A percentile compares a stretch with the other conserved stretches of the same genome.
Conservation (phyloP, 164 flowering plant species). For the Brasenia schreberi region DNA sequence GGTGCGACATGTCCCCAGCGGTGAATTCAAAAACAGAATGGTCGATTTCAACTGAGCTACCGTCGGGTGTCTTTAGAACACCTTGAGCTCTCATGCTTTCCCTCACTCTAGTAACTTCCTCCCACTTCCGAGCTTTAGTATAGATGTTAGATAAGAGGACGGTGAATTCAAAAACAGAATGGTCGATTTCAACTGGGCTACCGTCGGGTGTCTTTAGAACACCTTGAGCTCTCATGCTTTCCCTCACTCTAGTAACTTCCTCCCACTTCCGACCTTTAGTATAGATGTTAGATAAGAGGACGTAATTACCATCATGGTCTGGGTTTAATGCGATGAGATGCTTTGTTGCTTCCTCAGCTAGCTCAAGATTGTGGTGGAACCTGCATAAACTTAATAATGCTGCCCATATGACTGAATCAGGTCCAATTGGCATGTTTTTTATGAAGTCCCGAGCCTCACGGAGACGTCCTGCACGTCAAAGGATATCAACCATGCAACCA, state of each 20-base stretch:
- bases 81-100: slow-evolving; percentile 10
- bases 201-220: slow-evolving; percentile 11
- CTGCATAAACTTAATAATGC: slow-evolving; percentile 11
- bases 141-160: slow-evolving; percentile 9
- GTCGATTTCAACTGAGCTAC: slow-evolving; percentile 10
- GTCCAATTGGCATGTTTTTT: slow-evolving; percentile 11
- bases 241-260: slow-evolving; percentile 7
- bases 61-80: slow-evolving; percentile 10
- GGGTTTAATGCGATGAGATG: slow-evolving; percentile 11
- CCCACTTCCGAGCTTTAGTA: slow-evolving; percentile 5
- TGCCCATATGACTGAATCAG: slow-evolving; percentile 12
- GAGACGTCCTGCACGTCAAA: slow-evolving; percentile 12
- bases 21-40: slow-evolving; percentile 6
- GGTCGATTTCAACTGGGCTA: slow-evolving; percentile 10
- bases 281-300: slow-evolving; percentile 9
- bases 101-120: slow-evolving; percentile 6
- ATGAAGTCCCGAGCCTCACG: slow-evolving; percentile 9
- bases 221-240: slow-evolving; percentile 10
- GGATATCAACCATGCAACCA: slow-evolving; percentile 12
- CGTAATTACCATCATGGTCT: slow-evolving; percentile 9
- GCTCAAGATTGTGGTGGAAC: slow-evolving; percentile 7
- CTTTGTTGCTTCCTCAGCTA: slow-evolving; percentile 11
- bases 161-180: slow-evolving; percentile 6
- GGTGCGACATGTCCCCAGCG: slow-evolving; percentile 11
- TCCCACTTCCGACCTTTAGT: slow-evolving; percentile 5